Evolutionary conservation across 2,329 filamentous ascomycete genomes (phyloP).

Genomic region (Aspergillus phoenicis): DNA sequence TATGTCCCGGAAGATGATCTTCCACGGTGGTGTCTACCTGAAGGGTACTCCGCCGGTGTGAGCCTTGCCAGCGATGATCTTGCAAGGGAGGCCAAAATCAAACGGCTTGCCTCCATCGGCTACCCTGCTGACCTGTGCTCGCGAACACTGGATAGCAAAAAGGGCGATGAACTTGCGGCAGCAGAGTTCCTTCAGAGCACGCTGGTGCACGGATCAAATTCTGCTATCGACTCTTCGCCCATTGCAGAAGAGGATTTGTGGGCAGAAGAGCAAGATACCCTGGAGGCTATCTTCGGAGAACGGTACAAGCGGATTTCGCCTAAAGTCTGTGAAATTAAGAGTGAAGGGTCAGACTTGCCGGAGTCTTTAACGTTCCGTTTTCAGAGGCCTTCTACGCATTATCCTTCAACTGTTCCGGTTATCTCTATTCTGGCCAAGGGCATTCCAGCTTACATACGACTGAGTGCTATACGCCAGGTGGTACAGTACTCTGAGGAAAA

Average conservation of each 20-base stretch:
- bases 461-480: conserved; percentile 80
- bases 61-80: conserved; percentile 81
- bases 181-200: conserved; percentile 77
- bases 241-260: conserved; percentile 61
- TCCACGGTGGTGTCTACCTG: conserved; percentile 88
- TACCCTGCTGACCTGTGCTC: conserved; percentile 85
- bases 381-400: conserved; percentile 67
- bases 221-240: conserved; percentile 17
- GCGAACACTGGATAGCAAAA: conserved; percentile 70
- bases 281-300: conserved; percentile 85
- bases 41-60: conserved; percentile 87
- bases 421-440: conserved; percentile 68
- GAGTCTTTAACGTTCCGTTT: conserved; percentile 63
- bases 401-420: conserved; percentile 70
- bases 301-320: conserved; percentile 64
- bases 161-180: conserved; percentile 72
- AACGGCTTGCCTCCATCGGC: conserved; percentile 77
- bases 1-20: conserved; percentile 97
- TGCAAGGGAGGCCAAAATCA: conserved; percentile 77
- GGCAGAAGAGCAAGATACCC: conserved; percentile 80
- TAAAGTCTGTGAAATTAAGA: conserved; percentile 69
- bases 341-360: conserved; percentile 55
- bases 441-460: conserved; percentile 87
- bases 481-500: conserved; percentile 70
- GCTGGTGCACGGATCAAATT: conserved; percentile 55